Evolutionary conservation across 305 asterid species (phyloP).

Genomic region (Fraxinus latifolia): DNA sequence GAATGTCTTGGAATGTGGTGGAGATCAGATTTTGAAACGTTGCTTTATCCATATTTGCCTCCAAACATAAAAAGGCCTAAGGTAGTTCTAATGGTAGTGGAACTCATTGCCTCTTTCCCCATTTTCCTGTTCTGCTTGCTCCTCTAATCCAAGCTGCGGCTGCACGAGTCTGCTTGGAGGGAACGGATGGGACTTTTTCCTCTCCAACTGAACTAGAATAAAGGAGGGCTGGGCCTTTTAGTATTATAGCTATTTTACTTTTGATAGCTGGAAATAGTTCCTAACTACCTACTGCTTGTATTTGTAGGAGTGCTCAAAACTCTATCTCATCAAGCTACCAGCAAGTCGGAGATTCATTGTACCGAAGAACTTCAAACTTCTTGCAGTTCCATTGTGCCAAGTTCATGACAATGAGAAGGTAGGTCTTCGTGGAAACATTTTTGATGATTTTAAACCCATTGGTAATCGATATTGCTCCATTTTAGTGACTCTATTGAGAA

Average conservation of each 20-base stretch:
- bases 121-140: too few species aligned
- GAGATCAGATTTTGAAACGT: conserved; percentile 65
- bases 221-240: too few species aligned
- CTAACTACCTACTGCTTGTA: conserved; percentile 17
- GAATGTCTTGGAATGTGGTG: conserved; percentile 95
- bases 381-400: conserved; percentile 74
- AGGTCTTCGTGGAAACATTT: background rate
- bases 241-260: conserved; percentile 1
- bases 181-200: too few species aligned
- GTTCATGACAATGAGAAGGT: conserved; percentile 64
- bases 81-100: conserved; percentile 23
- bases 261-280: background rate
- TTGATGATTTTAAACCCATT: background rate
- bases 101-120: too few species aligned
- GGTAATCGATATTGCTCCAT: background rate
- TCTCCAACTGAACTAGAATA: too few species aligned
- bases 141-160: too few species aligned
- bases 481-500: background rate
- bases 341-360: conserved; percentile 66
- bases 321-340: conserved; percentile 78
- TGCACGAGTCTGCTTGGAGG: too few species aligned
- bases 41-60: conserved; percentile 60
- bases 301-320: conserved; percentile 80
- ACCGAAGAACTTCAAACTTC: conserved; percentile 64
- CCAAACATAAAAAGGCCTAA: conserved; percentile 52